Evolutionary conservation across 805 yeast genomes (phyloP).

Genomic region (Candida tammaniensis): DNA sequence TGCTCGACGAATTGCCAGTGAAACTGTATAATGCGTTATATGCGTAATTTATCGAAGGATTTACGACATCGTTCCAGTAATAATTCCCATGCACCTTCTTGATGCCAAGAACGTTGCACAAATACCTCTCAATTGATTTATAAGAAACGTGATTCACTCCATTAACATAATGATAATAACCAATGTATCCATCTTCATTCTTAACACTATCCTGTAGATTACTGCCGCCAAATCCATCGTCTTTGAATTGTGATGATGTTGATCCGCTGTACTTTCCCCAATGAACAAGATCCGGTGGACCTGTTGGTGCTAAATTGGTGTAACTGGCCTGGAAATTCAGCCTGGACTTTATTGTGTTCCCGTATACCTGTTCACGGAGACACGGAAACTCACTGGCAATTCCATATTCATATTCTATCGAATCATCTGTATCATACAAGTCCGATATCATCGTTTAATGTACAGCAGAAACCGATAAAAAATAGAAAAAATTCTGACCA

Average conservation of each 20-base stretch:
- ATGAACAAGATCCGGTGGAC: constrained; percentile 40
- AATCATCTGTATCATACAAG: neutral
- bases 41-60: neutral
- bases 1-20: too few relatives aligned
- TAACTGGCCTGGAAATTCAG: constrained; percentile 6
- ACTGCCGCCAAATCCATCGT: constrained; percentile 25
- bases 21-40: constrained; percentile 1
- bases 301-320: constrained; percentile 12
- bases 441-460: neutral
- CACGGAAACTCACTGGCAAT: constrained; percentile 10
- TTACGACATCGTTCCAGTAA: constrained; percentile 3
- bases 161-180: constrained; percentile 37
- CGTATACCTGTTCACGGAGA: constrained; percentile 12
- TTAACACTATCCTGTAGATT: neutral
- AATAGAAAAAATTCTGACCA: too few relatives aligned
- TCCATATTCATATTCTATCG: constrained; percentile 4
- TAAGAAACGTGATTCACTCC: constrained; percentile 25
- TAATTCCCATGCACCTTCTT: constrained; percentile 10
- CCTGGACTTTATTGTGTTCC: constrained; percentile 8
- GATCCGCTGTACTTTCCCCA: constrained; percentile 35
- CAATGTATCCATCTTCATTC: constrained; percentile 39
- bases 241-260: constrained; percentile 22
- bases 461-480: too few relatives aligned
- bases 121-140: constrained; percentile 27
- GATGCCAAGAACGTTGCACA: constrained; percentile 27